Base-by-base conservation (phyloP, 306 rosid genomes). In the Dryas drummondii region DNA sequence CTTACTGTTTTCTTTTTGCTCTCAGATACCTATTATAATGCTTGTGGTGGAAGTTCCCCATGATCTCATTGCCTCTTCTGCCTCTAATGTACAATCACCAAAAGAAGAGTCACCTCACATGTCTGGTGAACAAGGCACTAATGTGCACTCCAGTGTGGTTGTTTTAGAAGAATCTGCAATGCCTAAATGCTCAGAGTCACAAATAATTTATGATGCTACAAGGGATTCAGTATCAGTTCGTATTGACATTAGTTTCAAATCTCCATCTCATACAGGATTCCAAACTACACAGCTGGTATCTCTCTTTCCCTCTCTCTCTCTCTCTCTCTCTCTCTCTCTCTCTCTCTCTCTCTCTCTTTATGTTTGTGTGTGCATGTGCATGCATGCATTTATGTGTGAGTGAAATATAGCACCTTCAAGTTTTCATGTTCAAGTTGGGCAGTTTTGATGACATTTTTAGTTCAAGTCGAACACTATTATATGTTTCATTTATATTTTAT, bases 41-140 rank as follows among this genome's bases (percentile, higher is more conserved):
- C 97, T 93, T 64, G 97, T 89, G 86, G 97, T 93, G 79, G 96
- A 93, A 89, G 98, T 91, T 80, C 98, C 98, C 73, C 74, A 64
- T 75, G 97, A 91, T 68, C 85, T 87, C 78, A 79, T 91, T 13
- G 77, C 78, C 81, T 76, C 93, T 12, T 81, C 86, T 4, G 78
- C 89, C 78, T 90, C 91, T 65, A 84, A 76, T 14, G 81, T 85
- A 76, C 96, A 87, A 84, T 89, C 97, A 44, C 89, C 96, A 81
- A 93, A 93, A 72, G 93, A 91, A 82, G 89, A 86, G 71, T 51
- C 85, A 51, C 83, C 77, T 49, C 67, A 75, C 48, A 49, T 74
- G 65, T 70, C 85, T 53, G 82, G 78, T 27, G 96, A 82, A 74
- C 92, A 74, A 78, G 83, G 72, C 78, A 78, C 55, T 57, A 84